A percentile compares a stretch with the other conserved stretches of the same genome.
Evolutionary conservation across 106 monocot species (phyloP).

Genomic region (Gastrodia elata): DNA sequence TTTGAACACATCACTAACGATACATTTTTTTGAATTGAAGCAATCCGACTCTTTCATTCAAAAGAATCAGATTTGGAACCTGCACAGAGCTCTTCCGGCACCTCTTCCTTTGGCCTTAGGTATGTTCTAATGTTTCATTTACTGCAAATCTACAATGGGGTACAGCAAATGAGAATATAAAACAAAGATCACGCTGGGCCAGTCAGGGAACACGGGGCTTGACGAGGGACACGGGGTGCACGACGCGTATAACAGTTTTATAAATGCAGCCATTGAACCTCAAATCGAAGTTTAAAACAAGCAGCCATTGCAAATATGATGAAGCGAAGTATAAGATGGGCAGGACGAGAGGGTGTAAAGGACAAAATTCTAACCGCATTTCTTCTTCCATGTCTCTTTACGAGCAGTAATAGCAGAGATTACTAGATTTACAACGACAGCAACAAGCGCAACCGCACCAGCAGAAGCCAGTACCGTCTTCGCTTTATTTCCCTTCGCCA

Average conservation of each 20-base stretch:
- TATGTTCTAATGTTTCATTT: no score
- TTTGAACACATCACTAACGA: no score
- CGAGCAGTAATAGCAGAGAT: slow-evolving; percentile 29
- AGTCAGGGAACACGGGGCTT: no score
- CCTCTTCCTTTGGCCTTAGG: no score
- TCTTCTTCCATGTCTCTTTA: slow-evolving; percentile 12
- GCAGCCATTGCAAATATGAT: not conserved
- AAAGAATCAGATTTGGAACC: no score
- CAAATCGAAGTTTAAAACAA: not conserved
- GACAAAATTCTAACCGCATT: not conserved
- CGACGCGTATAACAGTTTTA: not conserved
- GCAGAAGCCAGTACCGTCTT: slow-evolving; percentile 21
- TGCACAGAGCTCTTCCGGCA: no score
- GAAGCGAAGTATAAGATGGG: not conserved
- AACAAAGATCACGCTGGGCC: no score
- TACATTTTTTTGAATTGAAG: no score
- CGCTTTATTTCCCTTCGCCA: slow-evolving; percentile 13
- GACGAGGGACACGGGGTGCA: no score
- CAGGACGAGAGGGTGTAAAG: not conserved
- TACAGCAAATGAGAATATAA: not conserved
- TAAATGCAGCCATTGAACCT: not conserved
- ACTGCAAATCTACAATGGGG: no score
- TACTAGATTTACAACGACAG: slow-evolving; percentile 33
- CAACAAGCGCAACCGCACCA: slow-evolving; percentile 40
- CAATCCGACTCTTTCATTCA: no score